A percentile compares a stretch with the other conserved stretches of the same genome.
phyloP scores from a whole-genome alignment of 2,329 filamentous ascomycete species.

The Xylariales sp. region DNA sequence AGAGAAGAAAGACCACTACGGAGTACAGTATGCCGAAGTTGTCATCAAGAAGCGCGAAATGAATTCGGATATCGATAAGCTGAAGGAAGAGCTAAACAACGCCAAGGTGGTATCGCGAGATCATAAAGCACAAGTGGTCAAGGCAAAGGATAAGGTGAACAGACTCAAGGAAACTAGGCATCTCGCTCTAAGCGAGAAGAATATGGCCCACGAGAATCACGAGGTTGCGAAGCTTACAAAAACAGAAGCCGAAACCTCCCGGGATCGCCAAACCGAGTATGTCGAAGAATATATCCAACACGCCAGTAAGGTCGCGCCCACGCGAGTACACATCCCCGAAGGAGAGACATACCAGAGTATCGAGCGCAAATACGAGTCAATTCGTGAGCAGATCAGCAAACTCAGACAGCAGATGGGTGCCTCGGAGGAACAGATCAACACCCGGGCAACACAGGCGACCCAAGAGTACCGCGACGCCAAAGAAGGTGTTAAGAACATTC shows the following conservation, averaged over 20 bases:
- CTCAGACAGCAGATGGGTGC: slow-evolving; percentile 70
- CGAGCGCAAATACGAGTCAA: slow-evolving; percentile 63
- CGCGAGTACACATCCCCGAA: slow-evolving; percentile 71
- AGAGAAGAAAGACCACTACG: slow-evolving; percentile 59
- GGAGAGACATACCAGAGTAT: slow-evolving; percentile 71
- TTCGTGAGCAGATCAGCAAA: slow-evolving; percentile 68
- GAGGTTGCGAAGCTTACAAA: slow-evolving; percentile 62
- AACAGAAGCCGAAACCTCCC: slow-evolving; percentile 58
- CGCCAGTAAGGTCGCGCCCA: slow-evolving; percentile 64
- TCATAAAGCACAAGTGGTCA: slow-evolving; percentile 61
- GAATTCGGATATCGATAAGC: slow-evolving; percentile 56
- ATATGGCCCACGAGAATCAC: slow-evolving; percentile 64
- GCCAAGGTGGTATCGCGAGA: slow-evolving; percentile 52
- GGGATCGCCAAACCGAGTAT: slow-evolving; percentile 57
- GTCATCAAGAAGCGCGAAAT: slow-evolving; percentile 61
- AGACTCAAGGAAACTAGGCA: slow-evolving; percentile 61
- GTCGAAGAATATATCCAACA: slow-evolving; percentile 66
- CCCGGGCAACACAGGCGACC: slow-evolving; percentile 56
- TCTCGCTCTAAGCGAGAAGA: slow-evolving; percentile 70
- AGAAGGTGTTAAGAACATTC: slow-evolving; percentile 58
- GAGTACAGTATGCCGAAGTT: slow-evolving; percentile 66
- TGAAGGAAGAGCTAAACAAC: slow-evolving; percentile 52
- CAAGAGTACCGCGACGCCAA: slow-evolving; percentile 56
- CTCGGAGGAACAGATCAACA: slow-evolving; percentile 72
- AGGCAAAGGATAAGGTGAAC: slow-evolving; percentile 66